Evolutionary conservation across 805 yeast genomes (phyloP).

Genomic region (Teunomyces tritomae): DNA sequence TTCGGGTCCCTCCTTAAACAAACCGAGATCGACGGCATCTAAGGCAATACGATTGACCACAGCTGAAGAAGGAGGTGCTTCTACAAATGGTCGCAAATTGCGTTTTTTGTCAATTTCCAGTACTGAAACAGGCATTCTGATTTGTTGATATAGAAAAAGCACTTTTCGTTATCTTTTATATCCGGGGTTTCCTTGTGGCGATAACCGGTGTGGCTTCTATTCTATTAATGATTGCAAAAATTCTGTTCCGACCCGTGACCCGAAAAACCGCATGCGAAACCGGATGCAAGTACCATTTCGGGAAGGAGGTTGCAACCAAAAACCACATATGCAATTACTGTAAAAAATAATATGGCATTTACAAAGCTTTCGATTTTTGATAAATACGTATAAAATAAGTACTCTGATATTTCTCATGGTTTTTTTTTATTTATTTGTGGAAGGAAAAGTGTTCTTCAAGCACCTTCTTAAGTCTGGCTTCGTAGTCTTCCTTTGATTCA

Average conservation of each 20-base stretch:
- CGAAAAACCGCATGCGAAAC: background rate
- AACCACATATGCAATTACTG: background rate
- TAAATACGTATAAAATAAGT: too few relatives aligned
- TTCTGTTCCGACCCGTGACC: conserved; percentile 4
- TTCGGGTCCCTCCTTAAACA: conserved; percentile 35
- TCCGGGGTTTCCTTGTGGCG: background rate
- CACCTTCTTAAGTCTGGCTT: conserved; percentile 1
- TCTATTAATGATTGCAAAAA: background rate
- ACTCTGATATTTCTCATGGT: background rate
- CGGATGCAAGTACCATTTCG: background rate
- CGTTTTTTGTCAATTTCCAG: conserved; percentile 19
- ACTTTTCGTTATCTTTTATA: background rate
- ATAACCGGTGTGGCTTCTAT: background rate
- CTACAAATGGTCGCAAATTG: conserved; percentile 28
- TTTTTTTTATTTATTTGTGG: background rate
- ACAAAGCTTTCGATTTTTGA: too few relatives aligned
- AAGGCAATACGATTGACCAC: conserved; percentile 24
- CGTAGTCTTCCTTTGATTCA: conserved; percentile 4
- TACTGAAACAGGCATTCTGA: background rate
- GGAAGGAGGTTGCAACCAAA: background rate
- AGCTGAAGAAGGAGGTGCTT: conserved; percentile 21
- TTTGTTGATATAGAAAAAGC: background rate
- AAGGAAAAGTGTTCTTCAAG: conserved; percentile 1
- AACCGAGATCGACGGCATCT: conserved; percentile 35
- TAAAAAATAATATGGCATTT: too few relatives aligned